Base-by-base conservation (phyloP, 257 asterid species). In the Solanum chmielewskii region DNA sequence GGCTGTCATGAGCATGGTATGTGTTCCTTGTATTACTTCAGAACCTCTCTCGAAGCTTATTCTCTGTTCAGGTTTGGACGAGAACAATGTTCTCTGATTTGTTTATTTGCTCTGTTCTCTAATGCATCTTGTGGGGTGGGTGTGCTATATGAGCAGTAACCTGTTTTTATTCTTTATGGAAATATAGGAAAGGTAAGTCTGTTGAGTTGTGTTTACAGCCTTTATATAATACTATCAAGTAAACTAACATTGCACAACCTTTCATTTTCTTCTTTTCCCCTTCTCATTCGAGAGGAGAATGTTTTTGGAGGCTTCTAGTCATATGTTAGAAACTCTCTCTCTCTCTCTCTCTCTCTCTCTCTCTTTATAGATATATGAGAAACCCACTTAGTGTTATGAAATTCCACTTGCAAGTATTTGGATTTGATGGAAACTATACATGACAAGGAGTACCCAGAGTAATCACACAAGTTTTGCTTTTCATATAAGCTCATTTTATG, bases 1-100 rank as follows among this genome's bases (percentile, higher is more conserved):
- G 92, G 99, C 99, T 85, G 99, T 97, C 89, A 97, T 97, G 99
- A 97, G 99, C 91, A 97, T 97, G 99, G 99, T 97, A 93, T 86
- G 68, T 83, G 45, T 77, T 90, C 68, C 44, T 29, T 49, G 44
- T 15, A 29, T 80, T 69, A 88, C 86, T 44, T 83, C 66, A 35
- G 44, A 76, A 29, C 11, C 88, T 87, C 83, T 49, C 47, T 86
- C 75, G 66, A 87, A 81, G 75, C 85, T 77, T 84, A 12, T 86
- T 29, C 49, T 66, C 77, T 87, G 44, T 42, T 78, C 84, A 78
- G 42, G 84, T 78, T 78, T 27, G 42, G 33, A 27, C 12, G 41
- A 45, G 84, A 78, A 45, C 84, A 47, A 25, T 78, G 84, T 27
- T 45, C 13, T 29, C 84, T 66, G 69, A 56, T 84, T 84, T 68